Percentiles rank a stretch among this genome's conserved stretches.
Evolutionary conservation across 768 basidiomycete genomes (phyloP).

Genomic region (Leccinum variicolor): DNA sequence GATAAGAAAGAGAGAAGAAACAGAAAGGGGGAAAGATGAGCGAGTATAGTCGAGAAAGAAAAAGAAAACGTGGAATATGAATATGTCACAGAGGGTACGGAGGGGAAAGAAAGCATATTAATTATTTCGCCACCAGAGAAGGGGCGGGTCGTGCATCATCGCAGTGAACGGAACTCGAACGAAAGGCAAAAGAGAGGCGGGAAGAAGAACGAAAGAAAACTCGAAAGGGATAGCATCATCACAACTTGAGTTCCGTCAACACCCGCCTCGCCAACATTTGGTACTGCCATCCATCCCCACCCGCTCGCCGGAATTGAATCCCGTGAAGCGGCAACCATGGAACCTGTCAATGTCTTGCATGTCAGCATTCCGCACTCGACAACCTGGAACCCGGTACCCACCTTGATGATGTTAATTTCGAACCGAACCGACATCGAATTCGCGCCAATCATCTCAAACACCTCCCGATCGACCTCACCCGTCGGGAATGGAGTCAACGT

Average conservation of each 20-base stretch:
- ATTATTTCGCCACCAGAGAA: neutral
- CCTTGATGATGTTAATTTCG: constrained; percentile 97
- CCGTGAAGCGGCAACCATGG: constrained; percentile 92
- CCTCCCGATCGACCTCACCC: constrained; percentile 61
- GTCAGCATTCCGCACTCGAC: neutral
- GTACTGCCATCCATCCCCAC: constrained; percentile 96
- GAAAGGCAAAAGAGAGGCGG: neutral
- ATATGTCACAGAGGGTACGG: neutral
- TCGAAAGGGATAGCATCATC: constrained; percentile 19
- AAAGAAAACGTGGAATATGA: neutral
- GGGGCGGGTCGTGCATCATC: neutral
- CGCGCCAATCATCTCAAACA: constrained; percentile 71
- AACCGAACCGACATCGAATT: constrained; percentile 88
- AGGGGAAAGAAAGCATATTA: neutral
- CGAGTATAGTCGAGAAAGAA: neutral
- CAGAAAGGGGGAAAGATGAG: neutral
- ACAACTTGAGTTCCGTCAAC: constrained; percentile 84
- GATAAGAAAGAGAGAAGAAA: neutral
- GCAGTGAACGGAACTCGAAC: neutral
- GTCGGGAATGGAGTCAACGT: constrained; percentile 53
- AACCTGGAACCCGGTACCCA: constrained; percentile 34
- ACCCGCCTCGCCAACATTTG: constrained; percentile 91
- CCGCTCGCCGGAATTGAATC: constrained; percentile 88
- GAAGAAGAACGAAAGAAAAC: neutral
- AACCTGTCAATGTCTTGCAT: constrained; percentile 49